These are phyloP conservation scores for Boletellus sp. DNA, from an alignment of 768 basidiomycete species.

Conservation along the genomic window DNA sequence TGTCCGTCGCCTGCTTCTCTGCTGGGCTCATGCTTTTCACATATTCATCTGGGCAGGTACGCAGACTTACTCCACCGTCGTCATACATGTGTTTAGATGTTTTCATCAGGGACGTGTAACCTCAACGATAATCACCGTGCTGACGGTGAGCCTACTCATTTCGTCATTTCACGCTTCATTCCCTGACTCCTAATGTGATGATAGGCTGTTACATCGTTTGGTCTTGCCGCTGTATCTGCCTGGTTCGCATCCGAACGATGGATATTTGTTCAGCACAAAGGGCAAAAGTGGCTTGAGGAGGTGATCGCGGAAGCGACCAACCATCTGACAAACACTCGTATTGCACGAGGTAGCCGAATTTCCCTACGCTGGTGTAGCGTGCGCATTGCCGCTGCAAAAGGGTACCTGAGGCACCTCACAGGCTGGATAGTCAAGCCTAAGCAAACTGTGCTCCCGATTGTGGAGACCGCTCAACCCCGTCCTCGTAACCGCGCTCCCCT, in stretches of 20 bases:
- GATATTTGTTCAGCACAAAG: constrained; percentile 45
- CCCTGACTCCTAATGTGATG: constrained; percentile 6
- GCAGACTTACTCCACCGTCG: constrained; percentile 24
- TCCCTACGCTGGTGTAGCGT: constrained; percentile 23
- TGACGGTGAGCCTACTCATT: constrained; percentile 43
- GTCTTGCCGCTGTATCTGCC: constrained; percentile 47
- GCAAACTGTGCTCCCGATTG: constrained; percentile 21
- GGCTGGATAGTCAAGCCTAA: constrained; percentile 24
- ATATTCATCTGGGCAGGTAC: constrained; percentile 68
- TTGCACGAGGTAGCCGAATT: constrained; percentile 25
- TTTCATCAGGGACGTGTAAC: constrained; percentile 51
- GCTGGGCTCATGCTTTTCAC: constrained; percentile 74
- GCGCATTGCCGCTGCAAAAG: constrained; percentile 17
- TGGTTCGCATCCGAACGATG: constrained; percentile 54
- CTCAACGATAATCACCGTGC: constrained; percentile 69
- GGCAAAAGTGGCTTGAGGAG: constrained; percentile 51
- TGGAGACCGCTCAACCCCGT: constrained; percentile 19
- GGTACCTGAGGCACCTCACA: constrained; percentile 22
- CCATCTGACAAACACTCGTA: constrained; percentile 24
- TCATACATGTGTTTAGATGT: constrained; percentile 13
- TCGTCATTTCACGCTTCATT: not conserved
- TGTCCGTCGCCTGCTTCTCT: constrained; percentile 82
- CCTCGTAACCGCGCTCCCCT: constrained; percentile 8
- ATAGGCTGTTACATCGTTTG: constrained; percentile 39
- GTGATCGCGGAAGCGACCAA: constrained; percentile 32